Evolutionary conservation across 2,329 filamentous ascomycete species (phyloP).

Genomic region (Talaromyces rugulosus): DNA sequence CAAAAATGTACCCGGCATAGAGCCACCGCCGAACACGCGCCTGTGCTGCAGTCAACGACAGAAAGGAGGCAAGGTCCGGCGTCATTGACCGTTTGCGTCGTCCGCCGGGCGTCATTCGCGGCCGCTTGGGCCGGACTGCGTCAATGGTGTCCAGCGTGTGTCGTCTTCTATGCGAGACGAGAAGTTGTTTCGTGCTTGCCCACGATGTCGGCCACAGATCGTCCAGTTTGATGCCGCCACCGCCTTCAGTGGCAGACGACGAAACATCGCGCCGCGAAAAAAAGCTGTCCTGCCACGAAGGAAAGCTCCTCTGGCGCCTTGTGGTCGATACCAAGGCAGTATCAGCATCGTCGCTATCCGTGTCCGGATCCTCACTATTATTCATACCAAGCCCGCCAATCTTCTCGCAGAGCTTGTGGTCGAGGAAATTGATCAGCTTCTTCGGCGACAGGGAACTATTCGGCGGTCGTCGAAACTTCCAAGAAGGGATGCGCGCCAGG

Average conservation of each 20-base stretch:
- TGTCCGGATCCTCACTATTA: constrained; percentile 29
- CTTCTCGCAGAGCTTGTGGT: constrained; percentile 45
- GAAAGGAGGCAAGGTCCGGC: constrained; percentile 65
- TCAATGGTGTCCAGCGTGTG: constrained; percentile 43
- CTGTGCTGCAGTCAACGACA: constrained; percentile 75
- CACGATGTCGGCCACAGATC: constrained; percentile 18
- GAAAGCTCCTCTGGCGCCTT: constrained; percentile 10
- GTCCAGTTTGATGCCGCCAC: constrained; percentile 18
- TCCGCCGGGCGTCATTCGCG: constrained; percentile 55
- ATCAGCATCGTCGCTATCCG: constrained; percentile 37
- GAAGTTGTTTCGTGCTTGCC: constrained; percentile 15
- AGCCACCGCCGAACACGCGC: constrained; percentile 73
- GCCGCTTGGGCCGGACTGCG: constrained; percentile 19
- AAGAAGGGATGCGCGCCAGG: constrained; percentile 82
- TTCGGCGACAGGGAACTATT: constrained; percentile 32
- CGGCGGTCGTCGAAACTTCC: constrained; percentile 69
- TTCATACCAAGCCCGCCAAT: constrained; percentile 38
- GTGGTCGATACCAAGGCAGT: constrained; percentile 16
- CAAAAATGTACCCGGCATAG: constrained; percentile 77
- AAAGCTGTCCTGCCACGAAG: constrained; percentile 9
- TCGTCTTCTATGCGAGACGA: constrained; percentile 24
- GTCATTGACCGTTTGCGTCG: constrained; percentile 63
- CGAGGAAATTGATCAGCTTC: constrained; percentile 37
- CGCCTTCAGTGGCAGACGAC: constrained; percentile 18
- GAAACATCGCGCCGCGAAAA: constrained; percentile 6